These are phyloP conservation scores for Lindgomyces ingoldianus DNA, from an alignment of 495 filamentous ascomycete genomes.

Conservation along the genomic window DNA sequence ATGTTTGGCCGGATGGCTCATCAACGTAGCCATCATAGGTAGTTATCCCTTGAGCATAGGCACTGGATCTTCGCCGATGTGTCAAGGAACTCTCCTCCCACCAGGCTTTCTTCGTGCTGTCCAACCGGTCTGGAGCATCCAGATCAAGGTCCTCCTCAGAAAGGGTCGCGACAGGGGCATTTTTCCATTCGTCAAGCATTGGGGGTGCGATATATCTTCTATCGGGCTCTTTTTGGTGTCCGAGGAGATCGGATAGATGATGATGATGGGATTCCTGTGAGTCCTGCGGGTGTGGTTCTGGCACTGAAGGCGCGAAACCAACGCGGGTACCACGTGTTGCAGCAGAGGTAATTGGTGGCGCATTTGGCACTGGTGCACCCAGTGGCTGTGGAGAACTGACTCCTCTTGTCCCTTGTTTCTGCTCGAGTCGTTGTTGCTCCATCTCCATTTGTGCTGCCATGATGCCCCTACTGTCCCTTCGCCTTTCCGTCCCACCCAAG, in stretches of 20 bases:
- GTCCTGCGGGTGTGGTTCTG: conserved; percentile 5
- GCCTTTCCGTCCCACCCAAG: conserved; percentile 1
- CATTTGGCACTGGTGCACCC: no score
- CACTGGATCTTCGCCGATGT: conserved; percentile 26
- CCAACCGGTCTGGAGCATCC: conserved; percentile 24
- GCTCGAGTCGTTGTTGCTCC: conserved; percentile 36
- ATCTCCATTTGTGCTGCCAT: conserved; percentile 36
- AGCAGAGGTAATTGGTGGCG: conserved; percentile 7
- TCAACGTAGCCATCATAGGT: conserved; percentile 43
- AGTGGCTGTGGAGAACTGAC: conserved; percentile 7
- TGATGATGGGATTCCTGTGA: conserved; percentile 31
- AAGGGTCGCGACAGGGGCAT: conserved; percentile 34
- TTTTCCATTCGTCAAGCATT: conserved; percentile 45
- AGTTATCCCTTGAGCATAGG: conserved; percentile 4
- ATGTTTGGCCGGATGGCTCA: conserved; percentile 49
- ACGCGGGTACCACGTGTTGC: conserved; percentile 31
- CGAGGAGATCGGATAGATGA: conserved; percentile 36
- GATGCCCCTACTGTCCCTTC: conserved; percentile 35
- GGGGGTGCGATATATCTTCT: conserved; percentile 32
- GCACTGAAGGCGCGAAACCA: conserved; percentile 32
- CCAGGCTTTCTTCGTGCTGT: conserved; percentile 37
- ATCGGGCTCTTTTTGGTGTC: conserved; percentile 35
- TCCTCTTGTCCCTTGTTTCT: conserved; percentile 18
- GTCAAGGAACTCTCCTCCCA: conserved; percentile 40
- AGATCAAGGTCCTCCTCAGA: conserved; percentile 38